Evolutionary conservation across 768 basidiomycete species (phyloP).

Genomic region (Mycena amicta): DNA sequence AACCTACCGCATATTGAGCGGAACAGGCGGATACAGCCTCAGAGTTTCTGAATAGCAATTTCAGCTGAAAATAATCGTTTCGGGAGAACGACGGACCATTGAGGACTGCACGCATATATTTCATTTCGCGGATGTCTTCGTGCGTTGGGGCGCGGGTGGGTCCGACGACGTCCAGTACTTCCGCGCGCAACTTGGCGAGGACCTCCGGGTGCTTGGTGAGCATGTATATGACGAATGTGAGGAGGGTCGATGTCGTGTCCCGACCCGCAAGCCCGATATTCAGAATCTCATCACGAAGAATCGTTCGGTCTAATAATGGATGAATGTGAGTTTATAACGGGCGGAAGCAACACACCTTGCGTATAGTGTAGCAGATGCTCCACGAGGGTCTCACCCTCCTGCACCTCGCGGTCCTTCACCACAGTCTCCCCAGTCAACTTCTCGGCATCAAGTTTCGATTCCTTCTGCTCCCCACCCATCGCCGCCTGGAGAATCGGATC

Average conservation of each 20-base stretch:
- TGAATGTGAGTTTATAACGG: neutral
- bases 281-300: conserved; percentile 46
- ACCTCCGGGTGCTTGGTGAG: conserved; percentile 55
- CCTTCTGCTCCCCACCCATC: conserved; percentile 36
- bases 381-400: conserved; percentile 48
- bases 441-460: conserved; percentile 8
- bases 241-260: conserved; percentile 53
- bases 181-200: conserved; percentile 47
- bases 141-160: conserved; percentile 47
- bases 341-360: conserved; percentile 39
- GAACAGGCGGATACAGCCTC: conserved; percentile 54
- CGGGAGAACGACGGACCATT: conserved; percentile 43
- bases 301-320: conserved; percentile 47
- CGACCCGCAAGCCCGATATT: conserved; percentile 49
- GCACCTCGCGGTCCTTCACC: conserved; percentile 35
- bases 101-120: conserved; percentile 59
- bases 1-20: conserved; percentile 37
- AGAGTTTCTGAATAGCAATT: conserved; percentile 37
- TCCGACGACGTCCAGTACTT: conserved; percentile 53
- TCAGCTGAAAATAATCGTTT: neutral
- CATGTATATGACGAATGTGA: conserved; percentile 59
- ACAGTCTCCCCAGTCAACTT: conserved; percentile 22
- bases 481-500: conserved; percentile 55
- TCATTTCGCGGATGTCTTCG: conserved; percentile 60
- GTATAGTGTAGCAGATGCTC: conserved; percentile 56